Evolutionary conservation across 2,329 filamentous ascomycete species (phyloP).

Genomic region (Fusarium sp.): DNA sequence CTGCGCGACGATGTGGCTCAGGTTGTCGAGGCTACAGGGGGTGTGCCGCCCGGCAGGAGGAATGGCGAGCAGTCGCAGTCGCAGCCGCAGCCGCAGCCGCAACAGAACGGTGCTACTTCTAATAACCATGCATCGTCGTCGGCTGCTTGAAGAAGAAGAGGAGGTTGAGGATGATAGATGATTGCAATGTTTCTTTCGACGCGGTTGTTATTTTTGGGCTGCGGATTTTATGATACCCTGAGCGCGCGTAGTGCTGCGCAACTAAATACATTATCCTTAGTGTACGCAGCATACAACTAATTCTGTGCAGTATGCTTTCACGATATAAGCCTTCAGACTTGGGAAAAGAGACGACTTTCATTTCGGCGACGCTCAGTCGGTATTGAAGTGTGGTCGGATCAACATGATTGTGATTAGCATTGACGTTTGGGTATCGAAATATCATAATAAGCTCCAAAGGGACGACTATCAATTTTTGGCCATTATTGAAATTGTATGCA

Average conservation of each 20-base stretch:
- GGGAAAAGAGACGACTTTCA: not conserved
- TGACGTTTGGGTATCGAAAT: not conserved
- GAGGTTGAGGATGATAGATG: not conserved
- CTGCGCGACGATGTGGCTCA: constrained; percentile 64
- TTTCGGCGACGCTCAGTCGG: not conserved
- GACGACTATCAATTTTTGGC: constrained; percentile 38
- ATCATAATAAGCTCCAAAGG: not conserved
- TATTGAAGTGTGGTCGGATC: not conserved
- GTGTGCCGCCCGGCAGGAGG: constrained; percentile 35
- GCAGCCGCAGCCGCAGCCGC: not conserved
- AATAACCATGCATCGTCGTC: constrained; percentile 20
- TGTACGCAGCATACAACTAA: not conserved
- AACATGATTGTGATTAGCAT: not conserved
- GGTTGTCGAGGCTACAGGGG: constrained; percentile 63
- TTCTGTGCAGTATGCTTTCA: not conserved
- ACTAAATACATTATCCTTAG: constrained; percentile 2
- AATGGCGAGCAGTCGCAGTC: constrained; percentile 18
- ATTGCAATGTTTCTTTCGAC: constrained; percentile 3
- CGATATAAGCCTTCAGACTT: not conserved
- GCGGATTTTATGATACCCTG: constrained; percentile 16
- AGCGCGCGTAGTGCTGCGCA: constrained; percentile 4
- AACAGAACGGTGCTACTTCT: constrained; percentile 29
- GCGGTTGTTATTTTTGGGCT: not conserved
- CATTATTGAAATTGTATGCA: constrained; percentile 32
- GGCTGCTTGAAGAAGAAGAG: constrained; percentile 2